Evolutionary conservation across 2,329 filamentous ascomycete genomes (phyloP), one percentile per base, ranked within the genome.

Genomic region (Nemania sp.): DNA sequence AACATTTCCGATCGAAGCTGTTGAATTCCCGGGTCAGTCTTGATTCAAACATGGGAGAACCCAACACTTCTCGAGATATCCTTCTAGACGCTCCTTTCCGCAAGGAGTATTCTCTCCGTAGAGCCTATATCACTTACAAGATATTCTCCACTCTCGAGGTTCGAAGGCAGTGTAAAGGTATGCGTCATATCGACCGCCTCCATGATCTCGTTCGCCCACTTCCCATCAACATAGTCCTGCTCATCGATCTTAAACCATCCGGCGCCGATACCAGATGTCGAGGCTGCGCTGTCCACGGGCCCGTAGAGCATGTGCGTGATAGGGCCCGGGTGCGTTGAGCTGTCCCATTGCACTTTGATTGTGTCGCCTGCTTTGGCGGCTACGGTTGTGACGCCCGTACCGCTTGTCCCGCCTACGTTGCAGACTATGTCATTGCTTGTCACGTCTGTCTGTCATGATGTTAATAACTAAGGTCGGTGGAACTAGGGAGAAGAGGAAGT

Each of bases 211-310:
- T 76, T 77, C 20, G 74, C 74, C 75, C 73, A 77, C 22, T 66
- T 63, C 15, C 73, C 73, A 22, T 71, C 70, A 3, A 70, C 70
- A 47, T 73, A 73, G 59, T 71, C 67, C 45, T 72, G 61, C 62
- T 77, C 75, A 38, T 77, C 73, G 55, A 77, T 73, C 66, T 76
- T 76, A 60, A 73, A 72, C 75, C 74, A 77, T 53, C 74, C 75
- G 22, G 71, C 72, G n/a, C 74, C 74, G 27, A 74, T 74, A 38
- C 89, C 90, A 0, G 88, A 90, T 2, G 83, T 73, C 75, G 92
- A 90, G 79, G 94, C 91, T 10, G 92, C 92, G 73, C 90, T 89
- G 67, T 82, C 80, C 57, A 85, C 79, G 55, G 84, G 80, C 43
- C 74, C 74, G 61, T 73, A 76, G 18, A 76, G 66, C 64, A 76